These are phyloP conservation scores for Leishmania tarentolae DNA, from an alignment of 208 protist species.

Conservation along the genomic window DNA sequence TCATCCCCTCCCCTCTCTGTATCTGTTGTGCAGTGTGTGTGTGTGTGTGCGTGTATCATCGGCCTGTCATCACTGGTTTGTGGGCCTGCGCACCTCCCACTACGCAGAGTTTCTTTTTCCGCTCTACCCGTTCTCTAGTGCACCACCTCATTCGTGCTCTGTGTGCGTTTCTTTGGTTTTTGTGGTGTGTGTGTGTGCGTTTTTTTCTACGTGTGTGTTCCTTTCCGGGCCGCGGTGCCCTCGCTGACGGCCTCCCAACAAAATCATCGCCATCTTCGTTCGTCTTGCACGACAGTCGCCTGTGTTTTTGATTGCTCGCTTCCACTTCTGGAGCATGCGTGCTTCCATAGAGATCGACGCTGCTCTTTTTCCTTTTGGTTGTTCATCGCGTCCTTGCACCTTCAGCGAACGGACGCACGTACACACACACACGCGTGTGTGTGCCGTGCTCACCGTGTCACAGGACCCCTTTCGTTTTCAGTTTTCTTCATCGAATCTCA, in stretches of 20 bases:
- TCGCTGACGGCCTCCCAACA: neutral
- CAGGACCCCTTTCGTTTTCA: too few relatives aligned
- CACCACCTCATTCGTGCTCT: neutral
- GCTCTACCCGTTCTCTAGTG: neutral
- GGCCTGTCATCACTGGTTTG: neutral
- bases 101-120: neutral
- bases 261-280: neutral
- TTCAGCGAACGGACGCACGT: too few relatives aligned
- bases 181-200: slow-evolving; percentile 3
- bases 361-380: too few relatives aligned
- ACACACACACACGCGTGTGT: too few relatives aligned
- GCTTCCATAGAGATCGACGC: too few relatives aligned
- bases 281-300: neutral
- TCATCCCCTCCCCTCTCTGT: neutral
- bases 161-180: too few relatives aligned
- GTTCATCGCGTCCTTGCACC: too few relatives aligned
- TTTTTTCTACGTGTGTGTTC: neutral
- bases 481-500: too few relatives aligned
- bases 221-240: neutral
- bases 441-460: too few relatives aligned
- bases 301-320: neutral
- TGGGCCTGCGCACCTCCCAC: neutral
- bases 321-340: too few relatives aligned
- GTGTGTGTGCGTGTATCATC: neutral
- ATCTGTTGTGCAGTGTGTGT: neutral